Evolutionary conservation across 306 rosid species (phyloP), one percentile per base, ranked within the genome.

Genomic region (Rosa persica): DNA sequence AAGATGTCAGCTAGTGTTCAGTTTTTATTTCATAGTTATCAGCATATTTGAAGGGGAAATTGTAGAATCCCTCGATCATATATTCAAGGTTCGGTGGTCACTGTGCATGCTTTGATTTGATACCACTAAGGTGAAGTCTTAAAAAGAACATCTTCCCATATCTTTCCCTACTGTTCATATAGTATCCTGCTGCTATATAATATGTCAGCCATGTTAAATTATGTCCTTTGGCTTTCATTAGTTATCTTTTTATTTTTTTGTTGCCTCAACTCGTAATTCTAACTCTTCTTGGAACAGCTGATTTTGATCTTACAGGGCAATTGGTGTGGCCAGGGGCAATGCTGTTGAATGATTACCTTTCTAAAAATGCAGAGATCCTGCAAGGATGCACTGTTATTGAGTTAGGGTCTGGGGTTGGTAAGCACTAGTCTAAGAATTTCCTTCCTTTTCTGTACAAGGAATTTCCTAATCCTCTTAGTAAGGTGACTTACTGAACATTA

Each of bases 311-410:
- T 85, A 94, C 98, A 13, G 98, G 98, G 72, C 97, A 94, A 65
- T 71, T 94, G 89, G 98, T 94, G 8, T 94, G 98, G 98, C 98
- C 98, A 11, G 98, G 98, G 73, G 98, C 98, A 74, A 88, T 90
- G 89, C 81, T 94, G 75, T 36, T 94, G 80, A 94, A 94, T 80
- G 94, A 92, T 82, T 92, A 87, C 86, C 89, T 94, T 62, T 90
- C 97, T 49, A 81, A 87, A 73, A 87, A 90, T 81, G 82, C 79
- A 47, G 88, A 88, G 46, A 57, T 92, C 74, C 90, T 92, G 58
- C 86, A 70, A 81, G 97, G 90, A 65, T 83, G 92, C 84, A 71
- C 88, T 79, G 88, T 78, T 81, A 75, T 94, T 73, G 98, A 94
- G 81, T 82, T 94, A 68, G 98, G 98, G 77, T 94, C 98, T 79